phyloP scores from a whole-genome alignment of 331 rosid species.

The Malus hybrid region DNA sequence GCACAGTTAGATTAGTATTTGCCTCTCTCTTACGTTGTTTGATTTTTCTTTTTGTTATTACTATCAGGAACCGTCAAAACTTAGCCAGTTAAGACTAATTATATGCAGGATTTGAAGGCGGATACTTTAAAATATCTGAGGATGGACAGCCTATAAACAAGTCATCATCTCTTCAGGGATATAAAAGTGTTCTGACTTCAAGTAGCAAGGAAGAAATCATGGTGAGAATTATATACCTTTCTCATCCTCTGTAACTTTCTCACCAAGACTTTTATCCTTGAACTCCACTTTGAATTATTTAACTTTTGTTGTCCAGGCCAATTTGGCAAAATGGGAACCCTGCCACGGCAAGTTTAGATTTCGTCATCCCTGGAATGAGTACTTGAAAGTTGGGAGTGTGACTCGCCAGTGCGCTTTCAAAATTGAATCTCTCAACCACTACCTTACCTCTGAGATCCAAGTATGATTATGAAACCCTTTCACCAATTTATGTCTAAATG shows the following conservation, averaged over 20 bases:
- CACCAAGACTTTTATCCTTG: background rate
- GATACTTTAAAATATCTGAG: slow-evolving; percentile 29
- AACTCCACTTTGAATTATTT: background rate
- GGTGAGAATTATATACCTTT: slow-evolving; percentile 30
- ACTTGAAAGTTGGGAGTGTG: slow-evolving; percentile 49
- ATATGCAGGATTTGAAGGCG: slow-evolving; percentile 34
- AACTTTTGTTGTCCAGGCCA: slow-evolving; percentile 30
- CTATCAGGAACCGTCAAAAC: background rate
- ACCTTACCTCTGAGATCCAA: slow-evolving; percentile 32
- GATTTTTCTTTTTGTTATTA: background rate
- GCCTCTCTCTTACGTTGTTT: no score
- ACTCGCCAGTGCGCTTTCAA: slow-evolving; percentile 52
- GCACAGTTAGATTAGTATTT: no score
- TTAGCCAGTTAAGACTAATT: background rate
- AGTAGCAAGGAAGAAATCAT: slow-evolving; percentile 45
- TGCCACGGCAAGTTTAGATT: slow-evolving; percentile 58
- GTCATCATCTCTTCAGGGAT: slow-evolving; percentile 20
- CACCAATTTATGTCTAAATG: background rate
- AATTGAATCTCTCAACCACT: slow-evolving; percentile 50
- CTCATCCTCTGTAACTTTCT: background rate
- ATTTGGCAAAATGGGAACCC: slow-evolving; percentile 89
- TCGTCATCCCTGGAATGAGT: slow-evolving; percentile 75
- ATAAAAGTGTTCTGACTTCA: slow-evolving; percentile 52
- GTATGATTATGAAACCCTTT: slow-evolving; percentile 20
- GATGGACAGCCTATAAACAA: slow-evolving; percentile 30